These are phyloP conservation scores for Triglochin maritima DNA, from an alignment of 106 monocot species.

Conservation along the genomic window DNA sequence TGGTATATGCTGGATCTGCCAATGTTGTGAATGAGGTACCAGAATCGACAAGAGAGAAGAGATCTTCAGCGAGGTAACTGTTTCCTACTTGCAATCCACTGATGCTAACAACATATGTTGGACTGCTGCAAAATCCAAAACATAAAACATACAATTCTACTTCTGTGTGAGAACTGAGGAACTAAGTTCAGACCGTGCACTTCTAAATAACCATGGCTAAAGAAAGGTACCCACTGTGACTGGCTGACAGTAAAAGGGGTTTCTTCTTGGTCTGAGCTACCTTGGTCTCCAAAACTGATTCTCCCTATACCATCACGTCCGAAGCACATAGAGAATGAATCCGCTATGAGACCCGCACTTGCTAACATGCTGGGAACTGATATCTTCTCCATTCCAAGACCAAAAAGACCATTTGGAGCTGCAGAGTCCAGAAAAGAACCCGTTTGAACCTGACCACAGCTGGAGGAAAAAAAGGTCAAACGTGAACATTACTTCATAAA, in stretches of 20 bases:
- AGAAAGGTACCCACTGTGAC: conserved; percentile 32
- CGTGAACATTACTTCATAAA: not conserved
- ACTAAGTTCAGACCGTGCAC: too few species aligned
- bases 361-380: conserved; percentile 90
- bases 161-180: too few species aligned
- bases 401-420: conserved; percentile 91
- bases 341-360: conserved; percentile 47
- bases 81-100: conserved; percentile 48
- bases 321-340: conserved; percentile 99
- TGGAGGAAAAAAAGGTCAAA: conserved; percentile 12
- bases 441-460: conserved; percentile 87
- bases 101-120: conserved; percentile 56
- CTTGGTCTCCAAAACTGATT: conserved; percentile 84
- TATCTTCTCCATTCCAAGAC: conserved; percentile 69
- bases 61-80: conserved; percentile 18
- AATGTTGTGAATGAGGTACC: conserved; percentile 88
- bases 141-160: too few species aligned
- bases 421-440: conserved; percentile 80
- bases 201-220: too few species aligned
- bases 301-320: conserved; percentile 58
- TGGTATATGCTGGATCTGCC: conserved; percentile 67
- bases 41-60: conserved; percentile 68
- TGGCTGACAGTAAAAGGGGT: conserved; percentile 46
- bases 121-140: conserved; percentile 24
- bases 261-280: conserved; percentile 83